These are phyloP conservation scores for Craterostigma plantagineum DNA, from an alignment of 257 asterid species.

Conservation along the genomic window DNA sequence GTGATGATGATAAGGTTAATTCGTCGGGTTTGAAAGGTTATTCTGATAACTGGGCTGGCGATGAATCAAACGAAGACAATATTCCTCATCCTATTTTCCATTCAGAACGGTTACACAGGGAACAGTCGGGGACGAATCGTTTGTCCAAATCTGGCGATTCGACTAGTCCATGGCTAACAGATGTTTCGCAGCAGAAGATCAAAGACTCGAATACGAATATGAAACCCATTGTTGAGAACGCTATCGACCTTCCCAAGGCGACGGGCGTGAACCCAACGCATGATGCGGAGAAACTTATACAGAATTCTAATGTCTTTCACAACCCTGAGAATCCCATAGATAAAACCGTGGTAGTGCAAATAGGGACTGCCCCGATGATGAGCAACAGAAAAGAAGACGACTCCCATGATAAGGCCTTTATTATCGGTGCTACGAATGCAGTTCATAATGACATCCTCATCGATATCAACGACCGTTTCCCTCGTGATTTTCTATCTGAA, in stretches of 20 bases:
- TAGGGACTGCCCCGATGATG: no score
- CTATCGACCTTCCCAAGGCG: no score
- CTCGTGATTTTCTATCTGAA: constrained; percentile 65
- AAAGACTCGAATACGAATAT: constrained; percentile 34
- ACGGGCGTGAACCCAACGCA: constrained; percentile 26
- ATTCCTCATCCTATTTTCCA: constrained; percentile 47
- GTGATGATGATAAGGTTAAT: no score
- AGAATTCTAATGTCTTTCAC: no score
- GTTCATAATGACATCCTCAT: constrained; percentile 59
- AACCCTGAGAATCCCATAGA: no score
- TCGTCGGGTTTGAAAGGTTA: no score
- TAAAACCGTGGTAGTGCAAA: no score
- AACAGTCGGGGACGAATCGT: constrained; percentile 49
- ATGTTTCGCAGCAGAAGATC: no score
- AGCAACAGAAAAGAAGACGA: no score
- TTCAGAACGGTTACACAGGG: constrained; percentile 65
- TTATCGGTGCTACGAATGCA: constrained; percentile 16
- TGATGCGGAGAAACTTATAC: no score
- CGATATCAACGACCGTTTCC: constrained; percentile 74
- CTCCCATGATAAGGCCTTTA: constrained; percentile 7
- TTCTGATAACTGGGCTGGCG: no score
- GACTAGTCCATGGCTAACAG: no score
- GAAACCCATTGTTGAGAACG: constrained; percentile 38
- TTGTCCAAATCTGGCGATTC: constrained; percentile 69
- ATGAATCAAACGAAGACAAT: constrained; percentile 7